Conservation (phyloP, 2,329 filamentous ascomycete genomes). For the Fusarium coicis region DNA sequence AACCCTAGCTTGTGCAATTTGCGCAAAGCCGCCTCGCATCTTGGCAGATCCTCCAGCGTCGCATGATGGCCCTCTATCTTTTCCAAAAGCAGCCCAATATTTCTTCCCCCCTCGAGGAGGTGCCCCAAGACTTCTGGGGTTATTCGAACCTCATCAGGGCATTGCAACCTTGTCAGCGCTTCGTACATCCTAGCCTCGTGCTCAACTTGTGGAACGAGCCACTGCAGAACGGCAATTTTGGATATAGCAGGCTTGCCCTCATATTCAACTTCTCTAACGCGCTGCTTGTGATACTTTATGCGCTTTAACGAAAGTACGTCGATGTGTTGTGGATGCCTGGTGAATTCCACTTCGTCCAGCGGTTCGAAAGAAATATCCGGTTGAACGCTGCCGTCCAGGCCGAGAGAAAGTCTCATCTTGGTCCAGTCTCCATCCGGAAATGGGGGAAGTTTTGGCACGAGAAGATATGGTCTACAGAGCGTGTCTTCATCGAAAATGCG, state of each 20-base stretch:
- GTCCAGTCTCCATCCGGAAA: background rate
- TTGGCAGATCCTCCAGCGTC: background rate
- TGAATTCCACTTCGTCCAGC: rapidly evolving
- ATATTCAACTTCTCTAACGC: background rate
- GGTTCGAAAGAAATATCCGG: background rate
- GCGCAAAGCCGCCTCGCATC: background rate
- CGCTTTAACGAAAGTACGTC: background rate
- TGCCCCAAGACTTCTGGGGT: rapidly evolving
- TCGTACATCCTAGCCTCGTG: background rate
- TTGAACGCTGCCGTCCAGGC: background rate
- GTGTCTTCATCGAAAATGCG: rapidly evolving
- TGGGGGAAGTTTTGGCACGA: background rate
- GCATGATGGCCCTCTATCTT: background rate
- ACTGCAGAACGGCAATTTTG: background rate
- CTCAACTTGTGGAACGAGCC: background rate
- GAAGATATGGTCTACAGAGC: background rate
- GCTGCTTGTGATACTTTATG: background rate
- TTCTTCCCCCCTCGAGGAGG: background rate
- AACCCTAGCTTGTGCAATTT: background rate
- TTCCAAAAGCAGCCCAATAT: background rate
- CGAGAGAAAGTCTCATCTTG: background rate
- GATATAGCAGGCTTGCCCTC: rapidly evolving
- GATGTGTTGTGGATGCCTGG: background rate
- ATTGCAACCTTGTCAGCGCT: background rate
- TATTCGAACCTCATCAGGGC: rapidly evolving